phyloP scores from a whole-genome alignment of 2,329 filamentous ascomycete genomes.

The Fusarium sp. region DNA sequence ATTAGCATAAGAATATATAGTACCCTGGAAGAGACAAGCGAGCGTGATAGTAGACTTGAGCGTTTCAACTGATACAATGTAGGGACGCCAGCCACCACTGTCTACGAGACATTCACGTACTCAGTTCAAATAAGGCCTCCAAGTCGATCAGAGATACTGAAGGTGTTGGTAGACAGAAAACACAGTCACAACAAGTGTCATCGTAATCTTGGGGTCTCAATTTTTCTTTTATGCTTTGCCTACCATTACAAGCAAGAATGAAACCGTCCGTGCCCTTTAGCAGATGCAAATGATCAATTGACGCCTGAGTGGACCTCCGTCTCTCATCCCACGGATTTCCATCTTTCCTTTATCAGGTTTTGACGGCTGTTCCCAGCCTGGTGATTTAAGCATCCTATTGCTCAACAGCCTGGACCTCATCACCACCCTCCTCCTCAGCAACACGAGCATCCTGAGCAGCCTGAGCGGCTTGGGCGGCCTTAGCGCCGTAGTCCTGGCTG shows the following conservation, averaged over 20 bases:
- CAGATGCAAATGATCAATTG: constrained; percentile 55
- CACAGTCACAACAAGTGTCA: constrained; percentile 36
- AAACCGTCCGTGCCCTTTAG: constrained; percentile 51
- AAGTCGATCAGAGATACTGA: background rate
- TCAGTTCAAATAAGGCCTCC: background rate
- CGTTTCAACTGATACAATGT: background rate
- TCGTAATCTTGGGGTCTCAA: constrained; percentile 48
- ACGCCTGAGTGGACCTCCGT: constrained; percentile 52
- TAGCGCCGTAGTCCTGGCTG: constrained; percentile 98
- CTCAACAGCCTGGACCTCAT: constrained; percentile 59
- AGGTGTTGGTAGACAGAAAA: constrained; percentile 38
- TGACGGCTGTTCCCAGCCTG: constrained; percentile 35
- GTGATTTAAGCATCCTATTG: constrained; percentile 47
- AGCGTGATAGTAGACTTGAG: background rate
- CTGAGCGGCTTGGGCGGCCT: constrained; percentile 72
- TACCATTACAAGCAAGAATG: constrained; percentile 51
- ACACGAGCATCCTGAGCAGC: constrained; percentile 69
- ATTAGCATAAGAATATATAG: background rate
- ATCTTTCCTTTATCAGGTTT: constrained; percentile 37
- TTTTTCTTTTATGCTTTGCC: constrained; percentile 48
- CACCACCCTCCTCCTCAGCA: constrained; percentile 66
- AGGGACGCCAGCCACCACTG: background rate
- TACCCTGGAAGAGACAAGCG: background rate
- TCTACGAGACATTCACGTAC: background rate
- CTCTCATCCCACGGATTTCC: constrained; percentile 42